phyloP scores from a whole-genome alignment of 257 asterid genomes.

The Lycium ferocissimum region DNA sequence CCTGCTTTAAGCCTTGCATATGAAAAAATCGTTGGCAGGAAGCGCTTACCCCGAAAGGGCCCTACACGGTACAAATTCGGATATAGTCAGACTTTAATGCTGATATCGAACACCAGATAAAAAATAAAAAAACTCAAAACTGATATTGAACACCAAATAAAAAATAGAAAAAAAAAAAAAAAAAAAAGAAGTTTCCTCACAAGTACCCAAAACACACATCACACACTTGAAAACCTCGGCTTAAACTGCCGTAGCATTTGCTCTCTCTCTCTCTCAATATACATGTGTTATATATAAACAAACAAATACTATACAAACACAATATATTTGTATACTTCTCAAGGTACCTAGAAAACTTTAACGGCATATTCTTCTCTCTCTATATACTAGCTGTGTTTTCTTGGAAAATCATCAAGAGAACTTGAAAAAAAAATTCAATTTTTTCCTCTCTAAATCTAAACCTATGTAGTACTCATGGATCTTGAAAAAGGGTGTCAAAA shows the following conservation, averaged over 20 bases:
- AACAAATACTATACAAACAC: background rate
- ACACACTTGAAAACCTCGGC: conserved; percentile 20
- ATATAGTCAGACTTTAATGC: too few species aligned
- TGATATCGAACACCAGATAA: too few species aligned
- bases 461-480: conserved; percentile 48
- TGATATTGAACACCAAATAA: too few species aligned
- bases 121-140: too few species aligned
- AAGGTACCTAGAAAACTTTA: conserved; percentile 18
- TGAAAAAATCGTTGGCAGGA: too few species aligned
- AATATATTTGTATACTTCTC: background rate
- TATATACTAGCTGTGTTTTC: background rate
- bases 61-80: too few species aligned
- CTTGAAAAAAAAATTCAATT: background rate
- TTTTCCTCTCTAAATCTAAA: background rate
- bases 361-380: conserved; percentile 43
- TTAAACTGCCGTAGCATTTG: background rate
- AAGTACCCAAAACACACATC: conserved; percentile 17
- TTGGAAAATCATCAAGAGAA: conserved; percentile 28
- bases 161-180: background rate
- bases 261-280: background rate
- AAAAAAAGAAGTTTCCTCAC: background rate
- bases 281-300: background rate
- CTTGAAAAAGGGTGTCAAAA: conserved; percentile 11
- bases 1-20: too few species aligned
- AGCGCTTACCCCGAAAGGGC: too few species aligned